Conservation (phyloP, 2,329 filamentous ascomycete species). For the Sclerotinia nivalis region DNA sequence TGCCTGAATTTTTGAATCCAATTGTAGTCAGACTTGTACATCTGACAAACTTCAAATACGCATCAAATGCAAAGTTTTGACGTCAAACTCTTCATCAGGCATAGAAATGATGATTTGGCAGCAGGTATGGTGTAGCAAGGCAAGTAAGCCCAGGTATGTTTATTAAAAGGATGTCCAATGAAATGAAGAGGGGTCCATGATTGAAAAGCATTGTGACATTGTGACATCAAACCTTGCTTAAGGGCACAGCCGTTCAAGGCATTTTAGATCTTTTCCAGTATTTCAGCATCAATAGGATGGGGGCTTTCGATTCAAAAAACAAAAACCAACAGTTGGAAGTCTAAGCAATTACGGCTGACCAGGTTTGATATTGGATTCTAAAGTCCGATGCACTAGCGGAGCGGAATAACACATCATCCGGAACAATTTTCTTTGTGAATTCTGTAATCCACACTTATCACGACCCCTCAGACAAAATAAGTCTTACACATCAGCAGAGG, state of each 20-base stretch:
- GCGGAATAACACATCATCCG: not conserved
- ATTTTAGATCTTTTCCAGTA: not conserved
- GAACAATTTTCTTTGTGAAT: conserved; percentile 13
- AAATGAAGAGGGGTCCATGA: not conserved
- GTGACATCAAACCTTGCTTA: not conserved
- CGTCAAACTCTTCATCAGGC: not conserved
- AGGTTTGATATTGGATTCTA: not conserved
- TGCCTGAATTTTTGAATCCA: not conserved
- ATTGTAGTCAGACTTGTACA: not conserved
- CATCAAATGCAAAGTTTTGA: not conserved
- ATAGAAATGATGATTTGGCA: not conserved
- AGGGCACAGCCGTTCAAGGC: not conserved
- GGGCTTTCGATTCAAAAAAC: not conserved
- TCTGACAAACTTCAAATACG: not conserved
- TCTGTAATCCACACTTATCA: not conserved
- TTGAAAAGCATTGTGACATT: not conserved
- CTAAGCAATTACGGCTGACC: not conserved
- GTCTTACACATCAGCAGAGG: not conserved
- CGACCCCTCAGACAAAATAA: not conserved
- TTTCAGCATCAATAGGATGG: not conserved
- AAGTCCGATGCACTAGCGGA: not conserved
- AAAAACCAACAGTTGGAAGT: conserved; percentile 6
- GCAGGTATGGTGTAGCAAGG: not conserved
- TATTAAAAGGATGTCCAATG: not conserved
- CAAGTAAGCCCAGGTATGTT: not conserved